Conservation (phyloP, 2,329 filamentous ascomycete genomes). For the Trichoderma atrobrunneum region DNA sequence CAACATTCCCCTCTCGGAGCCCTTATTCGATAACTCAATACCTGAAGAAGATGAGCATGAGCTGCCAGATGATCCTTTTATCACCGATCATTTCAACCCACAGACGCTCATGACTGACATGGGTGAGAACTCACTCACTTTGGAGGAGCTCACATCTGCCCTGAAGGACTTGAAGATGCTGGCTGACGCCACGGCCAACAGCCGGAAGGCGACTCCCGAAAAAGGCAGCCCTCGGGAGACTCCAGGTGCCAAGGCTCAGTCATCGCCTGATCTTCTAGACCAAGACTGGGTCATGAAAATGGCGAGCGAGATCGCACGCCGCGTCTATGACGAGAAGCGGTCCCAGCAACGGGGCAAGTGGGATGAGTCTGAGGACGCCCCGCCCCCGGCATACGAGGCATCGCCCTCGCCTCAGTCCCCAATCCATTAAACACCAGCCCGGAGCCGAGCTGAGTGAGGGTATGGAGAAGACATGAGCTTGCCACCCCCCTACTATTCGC, state of each 20-base stretch:
- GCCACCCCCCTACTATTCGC: background rate
- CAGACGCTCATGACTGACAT: conserved; percentile 28
- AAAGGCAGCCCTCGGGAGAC: conserved; percentile 28
- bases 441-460: background rate
- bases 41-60: conserved; percentile 59
- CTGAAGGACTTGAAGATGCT: conserved; percentile 23
- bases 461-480: conserved; percentile 20
- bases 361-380: conserved; percentile 55
- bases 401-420: conserved; percentile 38
- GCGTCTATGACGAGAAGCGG: conserved; percentile 83
- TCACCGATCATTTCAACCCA: conserved; percentile 30
- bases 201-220: conserved; percentile 11
- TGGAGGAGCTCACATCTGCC: conserved; percentile 27
- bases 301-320: conserved; percentile 83
- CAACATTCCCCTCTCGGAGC: conserved; percentile 59
- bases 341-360: conserved; percentile 34
- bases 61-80: conserved; percentile 39
- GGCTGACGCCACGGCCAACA: conserved; percentile 16
- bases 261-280: conserved; percentile 62
- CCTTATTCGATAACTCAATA: conserved; percentile 54
- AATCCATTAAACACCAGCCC: conserved; percentile 18
- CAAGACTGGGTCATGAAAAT: conserved; percentile 91
- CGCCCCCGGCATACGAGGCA: conserved; percentile 62
- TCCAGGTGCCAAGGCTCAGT: background rate
- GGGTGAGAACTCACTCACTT: conserved; percentile 21